These are phyloP conservation scores for Talaromyces albobiverticillius DNA, from an alignment of 2,329 filamentous ascomycete genomes.

Conservation along the genomic window DNA sequence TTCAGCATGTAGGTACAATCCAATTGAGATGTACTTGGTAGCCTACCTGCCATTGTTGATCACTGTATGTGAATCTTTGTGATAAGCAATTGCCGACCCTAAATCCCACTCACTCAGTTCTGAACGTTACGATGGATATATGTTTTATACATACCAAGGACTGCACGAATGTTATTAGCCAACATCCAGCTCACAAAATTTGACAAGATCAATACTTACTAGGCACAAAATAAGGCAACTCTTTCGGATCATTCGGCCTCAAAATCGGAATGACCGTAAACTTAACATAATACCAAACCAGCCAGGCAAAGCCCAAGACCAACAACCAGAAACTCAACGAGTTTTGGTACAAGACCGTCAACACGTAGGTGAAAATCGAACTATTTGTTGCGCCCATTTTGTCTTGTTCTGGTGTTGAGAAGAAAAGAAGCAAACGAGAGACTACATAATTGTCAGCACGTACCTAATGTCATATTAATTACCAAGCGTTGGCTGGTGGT, in stretches of 20 bases:
- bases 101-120: background rate
- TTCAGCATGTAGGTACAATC: too few relatives aligned
- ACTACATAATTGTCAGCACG: too few relatives aligned
- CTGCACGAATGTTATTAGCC: background rate
- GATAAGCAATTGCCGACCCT: background rate
- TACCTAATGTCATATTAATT: too few relatives aligned
- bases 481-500: too few relatives aligned
- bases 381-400: background rate
- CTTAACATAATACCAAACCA: background rate
- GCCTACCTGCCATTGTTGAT: background rate
- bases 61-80: background rate
- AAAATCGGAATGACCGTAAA: conserved; percentile 5
- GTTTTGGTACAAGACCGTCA: background rate
- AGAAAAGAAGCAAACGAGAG: too few relatives aligned
- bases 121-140: background rate
- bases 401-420: background rate
- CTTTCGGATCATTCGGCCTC: background rate
- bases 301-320: background rate
- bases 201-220: background rate
- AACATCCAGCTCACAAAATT: background rate
- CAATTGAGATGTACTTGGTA: too few relatives aligned
- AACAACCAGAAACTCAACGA: background rate
- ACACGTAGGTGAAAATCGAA: background rate
- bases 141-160: background rate
- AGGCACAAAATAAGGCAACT: background rate